A percentile compares a stretch with the other conserved stretches of the same genome.
Conservation (phyloP, 768 basidiomycete genomes). For the Chalciporus pseudorubinellus region DNA sequence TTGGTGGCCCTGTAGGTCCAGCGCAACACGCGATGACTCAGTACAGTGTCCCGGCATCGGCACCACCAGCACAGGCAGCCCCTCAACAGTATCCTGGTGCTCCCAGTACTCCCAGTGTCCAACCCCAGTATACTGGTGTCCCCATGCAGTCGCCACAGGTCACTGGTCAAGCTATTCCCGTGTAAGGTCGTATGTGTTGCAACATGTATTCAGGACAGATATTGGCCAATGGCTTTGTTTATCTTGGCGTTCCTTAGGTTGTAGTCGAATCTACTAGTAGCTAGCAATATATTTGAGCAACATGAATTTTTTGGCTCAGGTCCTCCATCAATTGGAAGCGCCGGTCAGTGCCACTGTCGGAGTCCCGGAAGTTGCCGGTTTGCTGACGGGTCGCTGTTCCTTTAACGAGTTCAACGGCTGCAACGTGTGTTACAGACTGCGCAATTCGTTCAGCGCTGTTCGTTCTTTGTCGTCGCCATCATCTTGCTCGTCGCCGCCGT, state of each 20-base stretch:
- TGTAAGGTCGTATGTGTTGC: neutral
- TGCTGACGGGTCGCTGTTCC: constrained; percentile 11
- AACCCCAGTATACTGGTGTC: constrained; percentile 4
- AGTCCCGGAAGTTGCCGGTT: constrained; percentile 30
- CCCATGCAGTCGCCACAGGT: constrained; percentile 1
- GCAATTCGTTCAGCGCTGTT: constrained; percentile 9
- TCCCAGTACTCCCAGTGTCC: too few relatives aligned
- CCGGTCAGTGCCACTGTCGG: too few relatives aligned
- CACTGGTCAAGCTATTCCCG: neutral
- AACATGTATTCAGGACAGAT: too few relatives aligned
- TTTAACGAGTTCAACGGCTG: constrained; percentile 15
- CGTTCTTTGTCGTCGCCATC: neutral
- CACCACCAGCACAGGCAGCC: neutral
- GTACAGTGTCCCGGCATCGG: constrained; percentile 10
- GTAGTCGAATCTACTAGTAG: too few relatives aligned
- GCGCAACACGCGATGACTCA: constrained; percentile 18
- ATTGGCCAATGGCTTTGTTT: too few relatives aligned
- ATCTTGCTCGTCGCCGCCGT: too few relatives aligned
- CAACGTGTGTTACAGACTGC: constrained; percentile 1
- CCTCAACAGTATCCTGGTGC: too few relatives aligned
- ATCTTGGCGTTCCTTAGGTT: too few relatives aligned
- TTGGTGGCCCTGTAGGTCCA: constrained; percentile 9
- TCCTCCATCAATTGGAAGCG: too few relatives aligned
- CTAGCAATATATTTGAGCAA: too few relatives aligned
- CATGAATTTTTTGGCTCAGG: too few relatives aligned